Evolutionary conservation across 1,284 basidiomycete genomes (phyloP), one percentile per base, ranked within the genome.

Genomic region (Rhodotorula glutinis): DNA sequence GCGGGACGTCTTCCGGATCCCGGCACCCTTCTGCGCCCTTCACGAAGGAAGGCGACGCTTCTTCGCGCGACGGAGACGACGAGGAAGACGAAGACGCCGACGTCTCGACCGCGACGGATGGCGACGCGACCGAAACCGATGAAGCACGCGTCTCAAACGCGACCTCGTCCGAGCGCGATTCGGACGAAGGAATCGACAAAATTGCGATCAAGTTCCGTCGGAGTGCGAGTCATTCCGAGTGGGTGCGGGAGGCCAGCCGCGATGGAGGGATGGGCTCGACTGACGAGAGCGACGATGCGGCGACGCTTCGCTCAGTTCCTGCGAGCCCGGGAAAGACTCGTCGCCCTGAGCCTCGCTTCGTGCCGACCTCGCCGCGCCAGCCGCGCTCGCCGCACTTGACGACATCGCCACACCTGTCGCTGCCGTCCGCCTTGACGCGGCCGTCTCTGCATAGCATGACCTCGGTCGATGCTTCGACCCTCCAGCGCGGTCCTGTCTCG

Each of bases 51-150:
- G 65, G 60, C n/a, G 65, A 69, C 43, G 85, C 83, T 21, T 86
- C 84, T 72, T 89, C 88, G 74, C 84, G 86, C 69, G 90, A 91
- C 76, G 90, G 87, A 1, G 89, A 92, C 74, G 87, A 89, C 67
- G 90, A 91, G 75, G 89, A 89, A 67, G 88, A 90, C 66, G 85
- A 85, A 17, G 86, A 88, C 54, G 86, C 81, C 21, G 78, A 79
- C 30, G 51, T 52, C 38, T 63, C 64, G 25, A 44, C 53, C 14
- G 67, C 60, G 1, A 55, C 54, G n/a, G 65, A 62, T 14, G 56
- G 43, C 43, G 62, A 57, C 1, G 53, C 25, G 14, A 21, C n/a
- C 4, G 41, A 25, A 27, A 30, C 19, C 30, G 29, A n/a, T 33
- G 40, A 43, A 3, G 51, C 30, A 38, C 17, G 11, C n/a, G 53